Conservation (phyloP, 352 stramenopile genomes). For the Pythium aristosporum region DNA sequence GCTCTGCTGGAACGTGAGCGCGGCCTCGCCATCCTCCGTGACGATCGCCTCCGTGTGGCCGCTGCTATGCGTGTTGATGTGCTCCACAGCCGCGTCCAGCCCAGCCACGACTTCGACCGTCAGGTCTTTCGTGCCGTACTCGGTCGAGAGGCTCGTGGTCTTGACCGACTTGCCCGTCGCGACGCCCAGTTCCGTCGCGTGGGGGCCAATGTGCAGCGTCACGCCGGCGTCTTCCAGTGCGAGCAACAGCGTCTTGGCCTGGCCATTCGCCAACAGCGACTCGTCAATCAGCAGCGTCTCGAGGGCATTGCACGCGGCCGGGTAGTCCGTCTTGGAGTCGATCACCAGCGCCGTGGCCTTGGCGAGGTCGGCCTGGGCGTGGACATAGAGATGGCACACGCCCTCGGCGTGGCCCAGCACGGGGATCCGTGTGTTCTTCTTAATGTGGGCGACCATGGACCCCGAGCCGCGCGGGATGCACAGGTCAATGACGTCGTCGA, state of each 20-base stretch:
- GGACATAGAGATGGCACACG: conserved; percentile 98
- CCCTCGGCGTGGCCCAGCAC: conserved; percentile 98
- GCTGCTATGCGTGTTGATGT: conserved; percentile 96
- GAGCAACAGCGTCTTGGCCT: conserved; percentile 77
- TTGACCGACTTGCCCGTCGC: conserved; percentile 64
- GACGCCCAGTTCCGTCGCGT: conserved; percentile 74
- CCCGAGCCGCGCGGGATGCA: conserved; percentile 97
- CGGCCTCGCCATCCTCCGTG: conserved; percentile 86
- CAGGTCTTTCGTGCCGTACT: conserved; percentile 95
- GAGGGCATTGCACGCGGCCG: conserved; percentile 96
- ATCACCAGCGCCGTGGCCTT: conserved; percentile 91
- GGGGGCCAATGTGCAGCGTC: conserved; percentile 91
- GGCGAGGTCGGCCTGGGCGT: conserved; percentile 83
- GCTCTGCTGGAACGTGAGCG: conserved; percentile 68
- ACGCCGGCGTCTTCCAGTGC: conserved; percentile 90
- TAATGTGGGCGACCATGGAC: conserved; percentile 95
- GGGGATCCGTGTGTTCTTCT: conserved; percentile 96
- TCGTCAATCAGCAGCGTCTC: conserved; percentile 97
- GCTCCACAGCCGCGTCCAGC: conserved; percentile 90
- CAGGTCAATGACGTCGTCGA: conserved; percentile 98
- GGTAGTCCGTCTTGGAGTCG: conserved; percentile 98
- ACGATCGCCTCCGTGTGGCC: conserved; percentile 98
- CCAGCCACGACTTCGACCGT: conserved; percentile 92
- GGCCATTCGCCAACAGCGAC: conserved; percentile 67
- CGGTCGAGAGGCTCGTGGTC: conserved; percentile 84